Base-by-base conservation (phyloP, 805 yeast species). In the Metschnikowia koreensis region DNA sequence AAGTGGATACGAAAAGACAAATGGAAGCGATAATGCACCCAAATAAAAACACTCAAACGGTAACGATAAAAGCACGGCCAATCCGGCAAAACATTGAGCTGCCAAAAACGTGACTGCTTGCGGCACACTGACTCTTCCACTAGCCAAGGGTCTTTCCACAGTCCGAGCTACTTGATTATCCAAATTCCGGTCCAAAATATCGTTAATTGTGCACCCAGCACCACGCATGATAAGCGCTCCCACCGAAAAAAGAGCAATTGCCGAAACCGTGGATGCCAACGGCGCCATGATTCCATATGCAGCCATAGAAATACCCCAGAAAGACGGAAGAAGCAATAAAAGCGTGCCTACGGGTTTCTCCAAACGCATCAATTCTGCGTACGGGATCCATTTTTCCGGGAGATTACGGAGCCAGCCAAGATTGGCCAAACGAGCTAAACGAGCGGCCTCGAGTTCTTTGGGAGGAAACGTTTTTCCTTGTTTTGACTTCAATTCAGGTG, bases 281-380 rank as follows among this genome's bases (percentile, higher is more conserved):
- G 97, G 85, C 0, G 97, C 96, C 1, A 83, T 70, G 1, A 84
- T 69, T 58, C 82, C 75, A 57, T 79, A 86, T 0, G 96, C 93
- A 0, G 97, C 97, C 84, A 92, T 86, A 0, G 93, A 77, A 49
- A 94, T 86, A 10, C 96, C 87, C 98, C 98, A 94, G 42, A 89
- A 81, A 47, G 96, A 86, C 0, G 99, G 99, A 44, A 89, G 74
- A 54, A 82, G 81, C 40, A 94, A 72, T 28, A 93, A 73, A 79
- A 89, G 83, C 0, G 97, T 88, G 0, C 99, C 99, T n/a, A 88
- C 96, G 0, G 99, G 99, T 60, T 89, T 89, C 64, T 94, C 99
- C 50, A 93, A 68, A 50, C 99, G 77, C 87, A 91, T 85, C 50
- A 94, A 73, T 63, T 90, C 96, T 41, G 97, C 96, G 65, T 91